Percentiles rank a stretch among this genome's conserved stretches.
Evolutionary conservation across 2,329 filamentous ascomycete genomes (phyloP).

Genomic region (Colletotrichum echinochloae): DNA sequence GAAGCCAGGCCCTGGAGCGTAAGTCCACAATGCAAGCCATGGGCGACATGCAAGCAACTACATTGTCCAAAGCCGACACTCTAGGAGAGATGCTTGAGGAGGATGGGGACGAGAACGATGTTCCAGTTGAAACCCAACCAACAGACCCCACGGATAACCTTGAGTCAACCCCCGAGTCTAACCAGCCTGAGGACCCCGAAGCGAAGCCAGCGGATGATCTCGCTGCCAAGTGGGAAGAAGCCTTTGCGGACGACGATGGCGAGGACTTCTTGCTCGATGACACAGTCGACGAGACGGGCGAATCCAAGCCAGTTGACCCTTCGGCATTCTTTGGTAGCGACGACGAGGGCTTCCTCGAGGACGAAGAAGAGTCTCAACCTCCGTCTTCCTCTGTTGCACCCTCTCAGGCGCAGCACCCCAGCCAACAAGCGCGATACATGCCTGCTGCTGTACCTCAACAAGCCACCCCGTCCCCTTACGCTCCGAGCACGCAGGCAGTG

Average conservation of each 20-base stretch:
- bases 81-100: conserved; percentile 50
- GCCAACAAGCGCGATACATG: conserved; percentile 40
- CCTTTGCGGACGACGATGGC: conserved; percentile 81
- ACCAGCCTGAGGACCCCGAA: conserved; percentile 41
- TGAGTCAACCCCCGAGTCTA: conserved; percentile 10
- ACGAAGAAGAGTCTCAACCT: conserved; percentile 60
- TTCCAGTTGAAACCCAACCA: neutral
- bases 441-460: conserved; percentile 18
- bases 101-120: conserved; percentile 45
- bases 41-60: conserved; percentile 57
- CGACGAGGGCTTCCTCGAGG: conserved; percentile 86
- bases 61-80: conserved; percentile 43
- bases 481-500: conserved; percentile 43
- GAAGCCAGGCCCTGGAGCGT: conserved; percentile 63
- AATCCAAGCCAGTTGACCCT: conserved; percentile 67
- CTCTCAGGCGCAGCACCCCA: conserved; percentile 16
- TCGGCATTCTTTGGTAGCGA: conserved; percentile 82
- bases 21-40: conserved; percentile 79
- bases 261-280: conserved; percentile 73
- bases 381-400: conserved; percentile 33
- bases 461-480: conserved; percentile 43
- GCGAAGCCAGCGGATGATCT: conserved; percentile 68
- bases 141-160: neutral
- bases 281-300: conserved; percentile 54
- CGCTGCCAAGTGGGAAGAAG: conserved; percentile 85